phyloP scores from a whole-genome alignment of 495 filamentous ascomycete species.

The Neurospora sp. region DNA sequence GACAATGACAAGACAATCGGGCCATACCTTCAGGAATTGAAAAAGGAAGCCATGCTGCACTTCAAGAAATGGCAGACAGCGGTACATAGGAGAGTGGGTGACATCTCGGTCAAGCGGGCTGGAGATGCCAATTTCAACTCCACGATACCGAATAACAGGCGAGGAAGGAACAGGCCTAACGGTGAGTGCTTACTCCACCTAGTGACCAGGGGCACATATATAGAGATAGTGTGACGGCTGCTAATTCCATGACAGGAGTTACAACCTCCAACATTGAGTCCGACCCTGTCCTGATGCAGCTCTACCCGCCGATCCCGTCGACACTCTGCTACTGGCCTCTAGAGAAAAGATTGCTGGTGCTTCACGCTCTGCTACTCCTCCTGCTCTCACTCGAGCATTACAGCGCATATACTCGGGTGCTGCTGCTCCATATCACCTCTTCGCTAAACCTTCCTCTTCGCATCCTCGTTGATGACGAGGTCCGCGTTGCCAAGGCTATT shows the following conservation, averaged over 20 bases:
- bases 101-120: slow-evolving; percentile 28
- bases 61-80: slow-evolving; percentile 35
- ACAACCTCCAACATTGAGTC: slow-evolving; percentile 22
- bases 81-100: slow-evolving; percentile 28
- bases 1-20: slow-evolving; percentile 14
- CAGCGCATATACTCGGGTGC: slow-evolving; percentile 59
- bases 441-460: slow-evolving; percentile 56
- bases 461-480: slow-evolving; percentile 60
- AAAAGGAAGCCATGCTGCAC: slow-evolving; percentile 31
- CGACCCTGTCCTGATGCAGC: slow-evolving; percentile 27
- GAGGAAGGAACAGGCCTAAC: slow-evolving; percentile 4
- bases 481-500: slow-evolving; percentile 61
- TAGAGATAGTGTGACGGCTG: not conserved
- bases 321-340: slow-evolving; percentile 28
- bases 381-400: slow-evolving; percentile 77
- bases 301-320: slow-evolving; percentile 37
- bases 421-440: slow-evolving; percentile 60
- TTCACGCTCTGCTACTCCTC: slow-evolving; percentile 58
- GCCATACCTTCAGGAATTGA: slow-evolving; percentile 32
- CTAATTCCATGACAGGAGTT: slow-evolving; percentile 17
- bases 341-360: slow-evolving; percentile 37
- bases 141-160: slow-evolving; percentile 2
- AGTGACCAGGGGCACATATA: not conserved
- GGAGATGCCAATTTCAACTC: slow-evolving; percentile 9
- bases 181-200: slow-evolving; percentile 2